These are phyloP conservation scores for Erodium texanum DNA, from an alignment of 441 rosid genomes.

Conservation along the genomic window DNA sequence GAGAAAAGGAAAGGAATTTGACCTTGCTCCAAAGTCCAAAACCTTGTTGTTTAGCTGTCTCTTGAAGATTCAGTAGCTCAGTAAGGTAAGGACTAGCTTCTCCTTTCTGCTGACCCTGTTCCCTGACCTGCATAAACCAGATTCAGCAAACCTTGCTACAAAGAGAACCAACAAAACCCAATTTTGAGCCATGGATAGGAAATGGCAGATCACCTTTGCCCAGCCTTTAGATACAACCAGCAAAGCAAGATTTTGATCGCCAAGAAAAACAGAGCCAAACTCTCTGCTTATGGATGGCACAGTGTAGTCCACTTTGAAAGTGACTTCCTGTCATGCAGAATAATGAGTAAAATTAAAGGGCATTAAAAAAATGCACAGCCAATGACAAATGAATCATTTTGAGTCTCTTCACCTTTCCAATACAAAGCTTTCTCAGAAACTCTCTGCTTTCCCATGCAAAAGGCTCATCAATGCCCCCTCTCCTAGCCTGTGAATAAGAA, in stretches of 20 bases:
- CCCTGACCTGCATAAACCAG: slow-evolving; percentile 57
- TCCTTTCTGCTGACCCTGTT: slow-evolving; percentile 73
- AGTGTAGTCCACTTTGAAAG: slow-evolving; percentile 75
- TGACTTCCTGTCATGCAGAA: slow-evolving; percentile 52
- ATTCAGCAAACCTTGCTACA: slow-evolving; percentile 14
- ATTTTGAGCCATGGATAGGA: neutral
- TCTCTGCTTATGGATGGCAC: slow-evolving; percentile 63
- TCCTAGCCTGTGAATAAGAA: slow-evolving; percentile 52
- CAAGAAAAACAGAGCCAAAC: slow-evolving; percentile 78
- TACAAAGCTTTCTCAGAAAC: slow-evolving; percentile 79
- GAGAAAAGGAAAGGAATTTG: neutral
- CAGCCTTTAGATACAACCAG: slow-evolving; percentile 68
- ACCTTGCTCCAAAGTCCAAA: slow-evolving; percentile 91
- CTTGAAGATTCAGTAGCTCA: slow-evolving; percentile 56
- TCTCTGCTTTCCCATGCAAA: slow-evolving; percentile 97
- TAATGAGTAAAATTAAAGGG: neutral
- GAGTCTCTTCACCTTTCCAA: slow-evolving; percentile 59
- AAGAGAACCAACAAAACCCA: neutral
- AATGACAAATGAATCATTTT: slow-evolving; percentile 20
- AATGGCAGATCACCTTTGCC: slow-evolving; percentile 55
- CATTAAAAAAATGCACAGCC: neutral
- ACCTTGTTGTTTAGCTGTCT: slow-evolving; percentile 72
- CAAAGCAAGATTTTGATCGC: slow-evolving; percentile 53
- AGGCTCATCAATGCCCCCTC: slow-evolving; percentile 79
- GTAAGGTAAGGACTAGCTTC: slow-evolving; percentile 72